Base-by-base conservation (phyloP, 768 basidiomycete genomes). In the Leucosporidium scottii region DNA sequence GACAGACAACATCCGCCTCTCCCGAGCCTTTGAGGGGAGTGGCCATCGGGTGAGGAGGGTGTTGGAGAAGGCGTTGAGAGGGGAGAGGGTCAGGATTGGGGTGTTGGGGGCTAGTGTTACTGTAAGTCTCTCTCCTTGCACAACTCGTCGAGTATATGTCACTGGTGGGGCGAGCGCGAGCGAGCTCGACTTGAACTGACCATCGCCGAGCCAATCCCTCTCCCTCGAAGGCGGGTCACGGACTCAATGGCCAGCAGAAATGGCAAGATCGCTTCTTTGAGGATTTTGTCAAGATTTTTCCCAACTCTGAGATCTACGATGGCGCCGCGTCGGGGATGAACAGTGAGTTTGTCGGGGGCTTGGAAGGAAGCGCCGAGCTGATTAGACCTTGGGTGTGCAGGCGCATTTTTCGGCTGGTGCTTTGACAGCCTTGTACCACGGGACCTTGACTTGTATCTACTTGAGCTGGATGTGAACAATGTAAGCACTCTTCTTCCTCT, bases 41-140 rank as follows among this genome's bases (percentile, higher is more conserved):
- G 74, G 74, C 1, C 17, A 58, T 3, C 59, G 74, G 23, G 64
- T 74, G 4, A 51, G 66, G 55, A 58, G 44, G 31, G 27, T 75
- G 10, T 39, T 75, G 34, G 68, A 64, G 49, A 75, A 74, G 61
- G 70, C 70, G n/a, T 18, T 71, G 59, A 17, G 64, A 25, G 73
- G 73, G 4, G 68, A 75, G 54, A 28, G 49, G 31, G 64, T 75
- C 25, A 61, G 59, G 62, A 56, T 74, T n/a, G 73, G 67, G 8
- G 65, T 72, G 5, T 53, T 75, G 12, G 74, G 74, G 10, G 74
- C 73, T 15, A 66, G 63, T 12, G 73, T 71, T 2, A 65, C 71
- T 4, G 59, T 70, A n/a, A n/a, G n/a, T n/a, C n/a, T n/a, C n/a
- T n/a, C n/a, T n/a, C n/a, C n/a, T n/a, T n/a, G n/a, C n/a, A n/a